Evolutionary conservation across 108 stramenopile genomes (phyloP), one percentile per base, ranked within the genome.

Genomic region (Thalassiosira profunda): DNA sequence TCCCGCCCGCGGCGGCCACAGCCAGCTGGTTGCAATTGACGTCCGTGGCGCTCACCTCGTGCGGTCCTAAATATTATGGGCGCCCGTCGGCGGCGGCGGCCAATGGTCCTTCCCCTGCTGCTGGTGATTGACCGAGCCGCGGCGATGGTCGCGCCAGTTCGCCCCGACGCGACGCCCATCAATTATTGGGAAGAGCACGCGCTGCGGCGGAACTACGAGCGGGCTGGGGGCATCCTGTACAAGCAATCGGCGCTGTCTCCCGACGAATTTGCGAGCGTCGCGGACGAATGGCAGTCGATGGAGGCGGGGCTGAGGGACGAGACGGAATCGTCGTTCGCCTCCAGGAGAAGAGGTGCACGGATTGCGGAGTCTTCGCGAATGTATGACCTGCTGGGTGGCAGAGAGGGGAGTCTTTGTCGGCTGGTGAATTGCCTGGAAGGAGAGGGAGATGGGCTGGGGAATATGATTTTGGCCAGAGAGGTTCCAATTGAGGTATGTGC

Each of bases 171-270:
- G n/a, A n/a, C n/a, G n/a, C n/a, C n/a, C n/a, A n/a, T n/a, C n/a
- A n/a, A 72, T 46, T 72, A 72, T 46, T 72, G 71, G 71, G 40
- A 34, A 15, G 17, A 53, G 12, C 47, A 46, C 44, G 37, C 60
- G 1, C 62, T 63, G 1, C 42, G 42, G 1, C 70, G 62, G 33
- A 17, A 49, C 25, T 75, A 84, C 51, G 57, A 83, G 62, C 73
- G 78, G 52, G 42, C 54, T 21, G 84, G 84, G 12, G 85, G 86
- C 1, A 73, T 86, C 8, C 15, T 88, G 18, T 92, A 92, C 63
- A 76, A 79, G 26, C 79, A 76, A 72, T 88, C 84, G 10, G 48
- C 87, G 7, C 86, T 86, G 31, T 58, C 61, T 3, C 70, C 47
- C 18, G 30, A 79, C 15, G 91, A 92, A 58, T 69, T 83, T 43